These are phyloP conservation scores for Psilocybe subaeruginosa DNA, from an alignment of 768 basidiomycete genomes.

Conservation along the genomic window DNA sequence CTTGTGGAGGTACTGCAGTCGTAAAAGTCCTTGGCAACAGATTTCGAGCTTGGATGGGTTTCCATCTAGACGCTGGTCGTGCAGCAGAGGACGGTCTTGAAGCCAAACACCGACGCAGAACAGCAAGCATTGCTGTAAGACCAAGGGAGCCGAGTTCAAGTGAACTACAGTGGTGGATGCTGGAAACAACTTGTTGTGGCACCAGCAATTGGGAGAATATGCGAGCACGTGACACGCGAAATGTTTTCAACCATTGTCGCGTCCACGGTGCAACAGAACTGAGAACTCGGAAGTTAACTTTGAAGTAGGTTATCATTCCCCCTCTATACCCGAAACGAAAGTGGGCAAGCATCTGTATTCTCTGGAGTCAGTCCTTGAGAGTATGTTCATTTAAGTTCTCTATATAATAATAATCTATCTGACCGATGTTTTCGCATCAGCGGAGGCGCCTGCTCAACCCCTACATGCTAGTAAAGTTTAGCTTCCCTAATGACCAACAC, in stretches of 20 bases:
- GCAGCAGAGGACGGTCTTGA: background rate
- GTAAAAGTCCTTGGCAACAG: slow-evolving; percentile 2
- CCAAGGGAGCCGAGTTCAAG: background rate
- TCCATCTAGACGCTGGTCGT: background rate
- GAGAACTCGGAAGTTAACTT: background rate
- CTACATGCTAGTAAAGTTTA: background rate
- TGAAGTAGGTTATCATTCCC: background rate
- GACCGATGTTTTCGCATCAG: background rate
- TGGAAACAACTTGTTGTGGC: background rate
- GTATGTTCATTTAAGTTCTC: background rate
- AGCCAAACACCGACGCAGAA: slow-evolving; percentile 15
- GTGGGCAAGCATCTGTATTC: background rate
- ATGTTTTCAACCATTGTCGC: slow-evolving; percentile 31
- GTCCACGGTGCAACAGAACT: background rate
- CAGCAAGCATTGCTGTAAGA: slow-evolving; percentile 15
- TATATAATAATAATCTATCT: background rate
- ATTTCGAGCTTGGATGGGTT: background rate
- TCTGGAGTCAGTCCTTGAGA: background rate
- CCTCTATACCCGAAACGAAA: background rate
- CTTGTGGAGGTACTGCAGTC: slow-evolving; percentile 18
- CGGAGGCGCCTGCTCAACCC: slow-evolving; percentile 3
- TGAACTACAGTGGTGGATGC: background rate
- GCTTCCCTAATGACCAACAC: slow-evolving; percentile 26
- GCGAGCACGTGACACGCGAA: slow-evolving; percentile 31
- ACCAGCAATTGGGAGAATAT: background rate